Evolutionary conservation across 2,329 filamentous ascomycete species (phyloP).

Genomic region (Monosporascus sp.): DNA sequence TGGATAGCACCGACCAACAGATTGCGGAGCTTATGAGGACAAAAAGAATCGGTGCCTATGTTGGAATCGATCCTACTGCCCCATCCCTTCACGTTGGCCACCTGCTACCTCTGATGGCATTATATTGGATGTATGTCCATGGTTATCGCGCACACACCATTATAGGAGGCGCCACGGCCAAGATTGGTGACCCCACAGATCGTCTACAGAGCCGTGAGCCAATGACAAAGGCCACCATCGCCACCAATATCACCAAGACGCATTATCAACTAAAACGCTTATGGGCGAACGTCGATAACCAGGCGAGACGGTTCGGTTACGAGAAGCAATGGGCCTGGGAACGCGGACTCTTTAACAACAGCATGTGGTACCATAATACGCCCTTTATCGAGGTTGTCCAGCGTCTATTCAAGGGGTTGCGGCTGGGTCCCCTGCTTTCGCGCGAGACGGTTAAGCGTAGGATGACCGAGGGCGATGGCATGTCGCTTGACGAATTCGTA

Average conservation of each 20-base stretch:
- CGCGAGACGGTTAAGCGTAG: slow-evolving; percentile 85
- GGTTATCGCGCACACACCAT: slow-evolving; percentile 64
- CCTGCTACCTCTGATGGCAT: slow-evolving; percentile 72
- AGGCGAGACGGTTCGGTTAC: slow-evolving; percentile 62
- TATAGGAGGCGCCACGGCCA: slow-evolving; percentile 68
- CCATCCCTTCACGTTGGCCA: slow-evolving; percentile 76
- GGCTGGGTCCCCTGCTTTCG: slow-evolving; percentile 80
- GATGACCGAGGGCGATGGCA: slow-evolving; percentile 79
- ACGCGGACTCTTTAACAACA: slow-evolving; percentile 72
- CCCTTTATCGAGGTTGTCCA: slow-evolving; percentile 70
- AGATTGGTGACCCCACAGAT: slow-evolving; percentile 73
- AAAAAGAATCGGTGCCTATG: slow-evolving; percentile 68
- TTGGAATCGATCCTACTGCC: slow-evolving; percentile 78
- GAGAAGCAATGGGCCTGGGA: slow-evolving; percentile 58
- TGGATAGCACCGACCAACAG: slow-evolving; percentile 24
- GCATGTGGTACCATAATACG: slow-evolving; percentile 70
- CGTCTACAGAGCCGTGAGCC: slow-evolving; percentile 57
- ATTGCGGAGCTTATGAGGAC: slow-evolving; percentile 59
- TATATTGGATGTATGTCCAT: slow-evolving; percentile 79
- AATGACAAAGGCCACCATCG: slow-evolving; percentile 45
- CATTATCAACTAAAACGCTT: slow-evolving; percentile 65
- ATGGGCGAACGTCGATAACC: slow-evolving; percentile 65
- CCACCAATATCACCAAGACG: slow-evolving; percentile 62
- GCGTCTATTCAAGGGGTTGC: slow-evolving; percentile 65
- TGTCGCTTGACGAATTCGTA: slow-evolving; percentile 89